Percentiles rank a stretch among this genome's conserved stretches.
phyloP scores from a whole-genome alignment of 2,329 filamentous ascomycete genomes.

The Penicillium sp. region DNA sequence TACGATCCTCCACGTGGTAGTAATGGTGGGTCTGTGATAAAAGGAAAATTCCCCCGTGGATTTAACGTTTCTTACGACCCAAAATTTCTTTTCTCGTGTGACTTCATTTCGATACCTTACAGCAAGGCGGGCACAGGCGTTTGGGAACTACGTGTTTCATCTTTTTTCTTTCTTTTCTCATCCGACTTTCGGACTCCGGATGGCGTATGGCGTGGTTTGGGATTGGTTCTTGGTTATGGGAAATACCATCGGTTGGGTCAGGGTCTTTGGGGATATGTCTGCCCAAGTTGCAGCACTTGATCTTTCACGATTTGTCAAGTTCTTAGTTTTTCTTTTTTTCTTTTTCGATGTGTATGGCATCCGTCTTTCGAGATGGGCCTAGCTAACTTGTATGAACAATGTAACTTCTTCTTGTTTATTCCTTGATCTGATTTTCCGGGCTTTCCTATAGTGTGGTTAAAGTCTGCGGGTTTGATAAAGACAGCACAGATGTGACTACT shows the following conservation, averaged over 20 bases:
- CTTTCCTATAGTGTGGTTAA: not conserved
- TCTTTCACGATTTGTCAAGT: conserved; percentile 22
- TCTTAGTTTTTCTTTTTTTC: conserved; percentile 18
- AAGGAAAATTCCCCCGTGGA: conserved; percentile 13
- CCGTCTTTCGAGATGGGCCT: conserved; percentile 7
- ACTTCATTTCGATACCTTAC: conserved; percentile 17
- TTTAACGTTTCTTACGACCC: conserved; percentile 26
- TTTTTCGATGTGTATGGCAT: not conserved
- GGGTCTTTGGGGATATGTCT: conserved; percentile 13
- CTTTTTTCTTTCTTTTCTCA: conserved; percentile 7
- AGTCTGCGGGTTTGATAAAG: not conserved
- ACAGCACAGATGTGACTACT: too few species aligned
- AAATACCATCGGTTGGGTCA: conserved; percentile 21
- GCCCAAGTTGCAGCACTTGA: conserved; percentile 13
- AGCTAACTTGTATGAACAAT: conserved; percentile 27
- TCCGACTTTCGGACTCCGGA: conserved; percentile 8
- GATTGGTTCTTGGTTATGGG: conserved; percentile 19
- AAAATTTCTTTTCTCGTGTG: conserved; percentile 27
- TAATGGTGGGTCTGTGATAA: conserved; percentile 17
- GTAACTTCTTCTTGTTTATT: conserved; percentile 6
- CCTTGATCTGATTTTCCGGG: not conserved
- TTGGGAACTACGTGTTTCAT: conserved; percentile 15
- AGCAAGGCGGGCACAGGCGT: conserved; percentile 20
- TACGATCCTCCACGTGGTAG: conserved; percentile 9
- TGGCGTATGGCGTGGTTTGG: conserved; percentile 26